A percentile compares a stretch with the other conserved stretches of the same genome.
Evolutionary conservation across 2,329 filamentous ascomycete species (phyloP).

Genomic region (Cryphonectria nitschkei): DNA sequence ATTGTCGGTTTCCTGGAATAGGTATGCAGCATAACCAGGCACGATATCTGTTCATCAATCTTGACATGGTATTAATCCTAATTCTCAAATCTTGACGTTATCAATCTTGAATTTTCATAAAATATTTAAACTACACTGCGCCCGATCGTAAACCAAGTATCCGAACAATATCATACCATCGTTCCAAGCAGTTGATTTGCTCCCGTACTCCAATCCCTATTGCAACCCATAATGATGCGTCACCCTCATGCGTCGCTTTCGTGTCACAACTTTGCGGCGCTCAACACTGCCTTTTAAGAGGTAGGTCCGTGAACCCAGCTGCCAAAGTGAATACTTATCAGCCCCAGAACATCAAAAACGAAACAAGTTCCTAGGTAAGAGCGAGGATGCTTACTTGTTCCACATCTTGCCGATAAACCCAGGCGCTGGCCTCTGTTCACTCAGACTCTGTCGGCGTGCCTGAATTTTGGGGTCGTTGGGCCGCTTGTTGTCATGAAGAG

Average conservation of each 20-base stretch:
- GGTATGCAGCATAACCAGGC: too few relatives aligned
- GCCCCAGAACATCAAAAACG: neutral
- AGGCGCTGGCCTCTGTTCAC: conserved; percentile 53
- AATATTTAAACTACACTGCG: neutral
- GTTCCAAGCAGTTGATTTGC: neutral
- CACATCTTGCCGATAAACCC: conserved; percentile 60
- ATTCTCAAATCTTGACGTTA: neutral
- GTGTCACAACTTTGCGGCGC: too few relatives aligned
- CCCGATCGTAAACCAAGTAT: neutral
- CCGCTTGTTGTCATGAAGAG: conserved; percentile 56
- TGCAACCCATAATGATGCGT: neutral
- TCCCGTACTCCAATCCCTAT: neutral
- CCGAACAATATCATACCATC: neutral
- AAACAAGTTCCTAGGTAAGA: neutral
- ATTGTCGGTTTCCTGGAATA: too few relatives aligned
- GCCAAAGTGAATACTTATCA: neutral
- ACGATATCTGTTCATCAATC: neutral
- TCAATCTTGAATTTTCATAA: neutral
- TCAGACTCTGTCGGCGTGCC: conserved; percentile 58
- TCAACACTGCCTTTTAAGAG: neutral
- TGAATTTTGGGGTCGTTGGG: conserved; percentile 44
- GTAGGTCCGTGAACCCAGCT: conserved; percentile 9
- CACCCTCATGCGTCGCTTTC: neutral
- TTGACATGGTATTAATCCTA: neutral
- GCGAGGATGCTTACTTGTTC: conserved; percentile 53